Evolutionary conservation across 306 rosid species (phyloP), one percentile per base, ranked within the genome.

Genomic region (Quercus robur): DNA sequence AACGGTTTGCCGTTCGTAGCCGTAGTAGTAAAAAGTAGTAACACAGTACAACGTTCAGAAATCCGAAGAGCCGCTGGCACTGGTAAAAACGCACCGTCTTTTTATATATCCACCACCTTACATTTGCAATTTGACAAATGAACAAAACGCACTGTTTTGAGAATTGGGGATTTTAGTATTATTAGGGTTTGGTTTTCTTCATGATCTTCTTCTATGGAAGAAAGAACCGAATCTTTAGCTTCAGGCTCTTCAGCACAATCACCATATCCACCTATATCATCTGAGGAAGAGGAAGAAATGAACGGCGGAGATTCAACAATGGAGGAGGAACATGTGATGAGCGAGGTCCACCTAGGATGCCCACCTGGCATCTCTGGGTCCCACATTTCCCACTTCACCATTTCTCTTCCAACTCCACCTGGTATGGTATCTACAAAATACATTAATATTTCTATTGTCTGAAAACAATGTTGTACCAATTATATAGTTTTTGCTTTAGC

Each of bases 271-370:
- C 71, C 78, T 21, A 18, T 35, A 13, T 56, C 76, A 4, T 25
- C 67, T 72, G 84, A 18, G 23, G 74, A 77, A 57, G 79, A 80
- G 18, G 70, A 62, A 35, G 55, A 54, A 44, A 55, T 71, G 75
- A 75, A 73, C 41, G 54, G 25, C 30, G 81, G 52, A 71, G 82
- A 82, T 26, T 2, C 72, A 35, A 64, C 76, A 51, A 81, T 9
- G 68, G 84, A 74, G 14, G 86, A 76, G 73, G 85, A 84, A 38
- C 81, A 87, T 54, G 97, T 94, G 85, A 94, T 92, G 97, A 94
- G 99, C 83, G 99, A 92, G 79, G 90, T 94, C 46, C 99, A 94
- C 82, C 85, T 91, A 2, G 99, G 97, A 4, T 94, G 97, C 81
- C 95, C 94, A 3, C 84, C 97, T 56, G 89, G 85, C 61, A 72